Base-by-base conservation (phyloP, 129 eudicot genomes). In the Helianthus annuus region DNA sequence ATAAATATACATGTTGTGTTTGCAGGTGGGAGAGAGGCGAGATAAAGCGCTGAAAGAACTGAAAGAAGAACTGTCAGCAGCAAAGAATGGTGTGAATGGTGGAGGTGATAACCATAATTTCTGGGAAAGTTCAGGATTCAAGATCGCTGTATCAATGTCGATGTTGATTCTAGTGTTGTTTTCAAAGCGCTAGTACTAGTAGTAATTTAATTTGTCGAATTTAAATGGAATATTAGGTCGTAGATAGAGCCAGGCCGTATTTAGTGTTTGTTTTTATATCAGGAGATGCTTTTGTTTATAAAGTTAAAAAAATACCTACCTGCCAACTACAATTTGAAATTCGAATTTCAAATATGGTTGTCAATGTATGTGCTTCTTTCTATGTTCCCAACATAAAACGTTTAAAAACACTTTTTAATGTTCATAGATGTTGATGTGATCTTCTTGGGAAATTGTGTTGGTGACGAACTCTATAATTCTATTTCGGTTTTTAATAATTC, bases 111-210 rank as follows among this genome's bases (percentile, higher is more conserved):
- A 81, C 46, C 85, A 70, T 32, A 90, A 85, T 12, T 72, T 95
- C 69, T 95, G 97, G 96, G 97, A 95, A 52, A 83, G 88, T 72
- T 68, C 89, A 2, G 85, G 85, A 52, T 90, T 95, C 84, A 95
- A 91, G 77, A 69, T 91, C 67, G 85, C 79, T 39, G 91, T 81
- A 66, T 91, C 99, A 10, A 80, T 95, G 97, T 95, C 99, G 7
- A 91, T 95, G 99, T 46, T 95, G 78, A 62, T 91, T 71, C 77
- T 95, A 64, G 96, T 86, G 22, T 29, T 91, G 72, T 82, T 95
- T 53, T 90, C 99, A 0, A 95, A 85, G 78, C 73, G 77, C 1
- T 70, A 77, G 72, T 40, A 27, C 1, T 70, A 77, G 72, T 40
- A 27, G 22, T 32, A 32, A 13, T 48, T 72, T 24, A 42, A 42